Evolutionary conservation across 371 early-diverging fungal genomes (phyloP).

Genomic region (Apophysomyces sp.): DNA sequence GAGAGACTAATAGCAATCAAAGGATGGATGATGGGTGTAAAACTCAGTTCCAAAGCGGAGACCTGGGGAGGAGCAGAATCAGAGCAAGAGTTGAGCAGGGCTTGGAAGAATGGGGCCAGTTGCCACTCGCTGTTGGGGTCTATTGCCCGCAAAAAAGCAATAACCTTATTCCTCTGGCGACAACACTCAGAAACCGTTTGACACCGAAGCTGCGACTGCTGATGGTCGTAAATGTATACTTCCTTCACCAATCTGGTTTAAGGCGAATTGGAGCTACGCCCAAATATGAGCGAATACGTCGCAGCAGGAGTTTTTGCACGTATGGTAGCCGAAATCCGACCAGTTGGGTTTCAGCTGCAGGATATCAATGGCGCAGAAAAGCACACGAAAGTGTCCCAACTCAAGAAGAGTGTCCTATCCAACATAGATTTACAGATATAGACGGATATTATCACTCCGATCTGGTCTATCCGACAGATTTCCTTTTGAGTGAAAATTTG

Average conservation of each 20-base stretch:
- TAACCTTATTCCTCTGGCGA: background rate
- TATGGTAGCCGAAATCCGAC: background rate
- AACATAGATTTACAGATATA: no score
- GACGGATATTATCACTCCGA: no score
- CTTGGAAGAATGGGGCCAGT: background rate
- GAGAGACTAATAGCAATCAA: no score
- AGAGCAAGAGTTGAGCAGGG: no score
- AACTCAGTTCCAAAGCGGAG: no score
- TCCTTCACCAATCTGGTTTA: background rate
- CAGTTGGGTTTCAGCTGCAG: background rate
- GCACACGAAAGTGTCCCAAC: background rate
- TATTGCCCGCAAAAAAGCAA: background rate
- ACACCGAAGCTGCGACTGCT: background rate
- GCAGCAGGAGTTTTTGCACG: background rate
- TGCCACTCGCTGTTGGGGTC: background rate
- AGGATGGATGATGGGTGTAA: no score
- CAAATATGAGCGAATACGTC: background rate
- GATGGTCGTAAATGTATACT: background rate
- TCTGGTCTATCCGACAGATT: no score
- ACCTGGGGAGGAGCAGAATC: no score
- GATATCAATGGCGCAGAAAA: background rate
- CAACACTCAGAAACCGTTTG: background rate
- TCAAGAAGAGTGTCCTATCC: background rate
- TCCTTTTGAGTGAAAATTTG: no score
- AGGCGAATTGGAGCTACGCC: background rate